Evolutionary conservation across 2,329 filamentous ascomycete species (phyloP).

Genomic region (Elsinoe batatas): DNA sequence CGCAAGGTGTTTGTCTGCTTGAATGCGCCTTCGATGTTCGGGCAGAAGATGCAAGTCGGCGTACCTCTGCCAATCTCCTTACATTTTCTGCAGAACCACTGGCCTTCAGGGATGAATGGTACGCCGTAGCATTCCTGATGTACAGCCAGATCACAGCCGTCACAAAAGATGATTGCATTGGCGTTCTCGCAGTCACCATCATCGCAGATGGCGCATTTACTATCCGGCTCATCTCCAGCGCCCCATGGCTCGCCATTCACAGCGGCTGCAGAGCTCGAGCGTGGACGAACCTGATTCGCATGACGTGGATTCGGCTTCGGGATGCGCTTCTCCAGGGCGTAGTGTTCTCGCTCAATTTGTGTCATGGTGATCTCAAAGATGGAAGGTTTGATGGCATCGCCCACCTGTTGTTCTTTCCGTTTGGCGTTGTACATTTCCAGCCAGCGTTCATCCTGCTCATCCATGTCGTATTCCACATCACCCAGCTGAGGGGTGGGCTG

Average conservation of each 20-base stretch:
- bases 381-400: conserved; percentile 75
- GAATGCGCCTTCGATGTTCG: conserved; percentile 93
- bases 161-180: conserved; percentile 97
- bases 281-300: conserved; percentile 82
- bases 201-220: conserved; percentile 94
- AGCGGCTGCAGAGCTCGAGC: conserved; percentile 86
- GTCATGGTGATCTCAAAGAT: conserved; percentile 97
- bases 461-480: conserved; percentile 97
- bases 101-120: conserved; percentile 94
- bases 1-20: conserved; percentile 95
- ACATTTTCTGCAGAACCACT: conserved; percentile 96
- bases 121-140: conserved; percentile 99
- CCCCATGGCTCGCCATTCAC: conserved; percentile 84
- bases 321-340: conserved; percentile 89
- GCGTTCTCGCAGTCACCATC: conserved; percentile 99
- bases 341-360: conserved; percentile 98
- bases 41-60: conserved; percentile 96
- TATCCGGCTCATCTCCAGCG: conserved; percentile 84
- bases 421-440: conserved; percentile 72
- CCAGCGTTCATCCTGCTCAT: conserved; percentile 98
- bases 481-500: conserved; percentile 48
- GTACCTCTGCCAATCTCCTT: conserved; percentile 87
- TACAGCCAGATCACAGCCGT: conserved; percentile 92
- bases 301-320: conserved; percentile 95
- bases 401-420: conserved; percentile 56